phyloP scores from a whole-genome alignment of 1,284 basidiomycete species.

The Ganoderma multipileum region DNA sequence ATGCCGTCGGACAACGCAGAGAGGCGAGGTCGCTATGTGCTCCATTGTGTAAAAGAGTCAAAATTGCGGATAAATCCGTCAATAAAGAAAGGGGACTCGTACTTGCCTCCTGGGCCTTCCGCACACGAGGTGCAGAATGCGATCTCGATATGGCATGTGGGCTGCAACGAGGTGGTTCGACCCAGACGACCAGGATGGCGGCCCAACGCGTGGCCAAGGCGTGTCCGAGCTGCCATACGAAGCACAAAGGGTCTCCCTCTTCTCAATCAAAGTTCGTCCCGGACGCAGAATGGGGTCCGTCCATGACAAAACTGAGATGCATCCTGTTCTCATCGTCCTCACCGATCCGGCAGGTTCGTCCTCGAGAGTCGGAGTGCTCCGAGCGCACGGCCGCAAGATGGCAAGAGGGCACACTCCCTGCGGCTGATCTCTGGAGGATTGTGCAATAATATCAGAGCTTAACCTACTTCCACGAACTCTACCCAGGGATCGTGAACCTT shows the following conservation, averaged over 20 bases:
- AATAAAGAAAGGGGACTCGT: slow-evolving; percentile 37
- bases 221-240: slow-evolving; percentile 62
- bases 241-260: slow-evolving; percentile 53
- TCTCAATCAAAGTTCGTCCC: slow-evolving; percentile 37
- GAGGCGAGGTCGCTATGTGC: slow-evolving; percentile 27
- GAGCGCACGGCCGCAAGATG: slow-evolving; percentile 26
- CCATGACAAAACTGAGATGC: slow-evolving; percentile 38
- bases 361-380: slow-evolving; percentile 34
- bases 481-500: slow-evolving; percentile 32
- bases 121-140: slow-evolving; percentile 47
- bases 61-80: slow-evolving; percentile 46
- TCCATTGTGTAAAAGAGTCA: slow-evolving; percentile 37
- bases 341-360: slow-evolving; percentile 39
- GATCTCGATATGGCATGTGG: slow-evolving; percentile 61
- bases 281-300: slow-evolving; percentile 36
- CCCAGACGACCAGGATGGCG: slow-evolving; percentile 40
- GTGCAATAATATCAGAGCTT: slow-evolving; percentile 38
- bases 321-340: slow-evolving; percentile 26
- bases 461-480: slow-evolving; percentile 30
- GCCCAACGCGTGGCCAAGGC: slow-evolving; percentile 68
- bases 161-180: slow-evolving; percentile 56
- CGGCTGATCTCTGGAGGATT: slow-evolving; percentile 29
- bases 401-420: slow-evolving; percentile 40
- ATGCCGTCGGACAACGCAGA: slow-evolving; percentile 23
- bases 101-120: slow-evolving; percentile 36